Evolutionary conservation across 2,329 filamentous ascomycete genomes (phyloP), one percentile per base, ranked within the genome.

Genomic region (Sphaerulina vaccinii): DNA sequence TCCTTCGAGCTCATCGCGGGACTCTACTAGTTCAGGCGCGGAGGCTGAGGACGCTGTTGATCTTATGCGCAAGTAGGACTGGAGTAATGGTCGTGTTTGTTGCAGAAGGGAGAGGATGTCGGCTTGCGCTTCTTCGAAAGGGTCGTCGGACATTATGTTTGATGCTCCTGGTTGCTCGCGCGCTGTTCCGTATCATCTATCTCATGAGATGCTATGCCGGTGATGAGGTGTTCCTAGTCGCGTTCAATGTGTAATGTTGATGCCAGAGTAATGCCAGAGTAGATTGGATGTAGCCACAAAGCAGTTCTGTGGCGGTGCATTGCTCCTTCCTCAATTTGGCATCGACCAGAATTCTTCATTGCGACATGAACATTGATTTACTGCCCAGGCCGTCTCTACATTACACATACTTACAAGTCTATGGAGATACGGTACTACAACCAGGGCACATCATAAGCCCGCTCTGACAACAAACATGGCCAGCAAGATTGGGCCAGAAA

Each of bases 31-130:
- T 69, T 86, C 82, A 10, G 90, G 90, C 15, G 88, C 91, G 37
- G 79, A 78, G 11, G 85, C 74, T 7, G 82, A 80, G 35, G 85
- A 85, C 53, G 85, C 82, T 21, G 95, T 85, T 39, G 90, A 93
- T 67, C 90, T 89, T 74, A 99, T 99, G 68, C 93, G 92, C 37
- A 96, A 82, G 76, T 96, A 99, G 13, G 91, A 96, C 58, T 88
- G 85, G 78, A 96, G 96, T 51, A 96, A 84, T 46, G 91, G 86
- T 8, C 92, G 86, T 47, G 89, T 87, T 11, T 83, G 83, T 60
- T 86, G 81, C 58, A 99, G 84, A 55, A 95, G 87, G 58, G 84
- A 76, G 61, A 95, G 85, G 61, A 97, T 89, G 74, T 99, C 93
- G 73, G 73, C 70, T 62, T 78, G 76, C 32, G 77, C 75, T 59